phyloP scores from a whole-genome alignment of 768 basidiomycete species.

The Boletus rubroflammeus region DNA sequence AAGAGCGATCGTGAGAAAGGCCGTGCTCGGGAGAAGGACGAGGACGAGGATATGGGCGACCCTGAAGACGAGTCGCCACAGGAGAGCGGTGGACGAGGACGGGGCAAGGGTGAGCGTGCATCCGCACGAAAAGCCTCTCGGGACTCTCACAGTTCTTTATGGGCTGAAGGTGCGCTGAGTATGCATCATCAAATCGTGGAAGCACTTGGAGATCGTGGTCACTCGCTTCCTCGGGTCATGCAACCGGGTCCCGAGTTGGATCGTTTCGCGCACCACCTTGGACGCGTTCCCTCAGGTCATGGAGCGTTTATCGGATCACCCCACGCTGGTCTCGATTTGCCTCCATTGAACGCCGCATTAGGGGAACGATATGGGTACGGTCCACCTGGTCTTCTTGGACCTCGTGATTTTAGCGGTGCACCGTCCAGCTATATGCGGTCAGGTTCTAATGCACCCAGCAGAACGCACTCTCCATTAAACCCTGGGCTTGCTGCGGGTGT shows the following conservation, averaged over 20 bases:
- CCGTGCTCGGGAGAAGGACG: conserved; percentile 37
- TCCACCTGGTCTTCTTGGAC: conserved; percentile 30
- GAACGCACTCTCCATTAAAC: conserved; percentile 68
- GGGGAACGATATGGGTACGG: conserved; percentile 38
- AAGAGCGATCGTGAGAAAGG: conserved; percentile 38
- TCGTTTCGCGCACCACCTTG: conserved; percentile 34
- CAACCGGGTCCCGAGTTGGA: conserved; percentile 31
- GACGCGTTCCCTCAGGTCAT: conserved; percentile 34
- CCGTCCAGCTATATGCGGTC: conserved; percentile 60
- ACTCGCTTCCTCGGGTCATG: conserved; percentile 32
- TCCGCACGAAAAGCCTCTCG: conserved; percentile 34
- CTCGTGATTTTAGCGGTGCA: conserved; percentile 36
- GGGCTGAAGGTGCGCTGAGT: conserved; percentile 33
- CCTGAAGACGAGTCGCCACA: conserved; percentile 32
- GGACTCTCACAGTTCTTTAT: conserved; percentile 33
- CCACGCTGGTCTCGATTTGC: conserved; percentile 57
- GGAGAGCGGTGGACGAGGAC: conserved; percentile 29
- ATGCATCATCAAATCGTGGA: conserved; percentile 35
- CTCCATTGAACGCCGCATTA: conserved; percentile 49
- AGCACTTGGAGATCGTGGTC: conserved; percentile 33
- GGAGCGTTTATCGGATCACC: conserved; percentile 35
- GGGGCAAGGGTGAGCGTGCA: conserved; percentile 38
- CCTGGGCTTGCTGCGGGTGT: conserved; percentile 40
- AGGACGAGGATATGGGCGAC: conserved; percentile 51
- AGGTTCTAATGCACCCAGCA: conserved; percentile 62